Conservation (phyloP, 2,329 filamentous ascomycete species). For the Eutypella sp. region DNA sequence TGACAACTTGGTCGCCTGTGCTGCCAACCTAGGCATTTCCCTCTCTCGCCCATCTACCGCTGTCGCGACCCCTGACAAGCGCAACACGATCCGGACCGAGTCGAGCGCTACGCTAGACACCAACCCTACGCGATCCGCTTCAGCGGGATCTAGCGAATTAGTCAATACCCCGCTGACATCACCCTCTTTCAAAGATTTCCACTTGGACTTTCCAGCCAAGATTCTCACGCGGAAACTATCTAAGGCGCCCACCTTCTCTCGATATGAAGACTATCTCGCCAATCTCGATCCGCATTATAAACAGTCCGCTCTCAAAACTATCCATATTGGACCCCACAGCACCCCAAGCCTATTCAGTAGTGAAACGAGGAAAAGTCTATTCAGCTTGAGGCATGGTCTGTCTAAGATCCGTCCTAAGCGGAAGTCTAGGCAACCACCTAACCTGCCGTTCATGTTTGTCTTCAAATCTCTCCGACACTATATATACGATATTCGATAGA, state of each 20-base stretch:
- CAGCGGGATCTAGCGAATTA: conserved; percentile 36
- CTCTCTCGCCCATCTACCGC: conserved; percentile 22
- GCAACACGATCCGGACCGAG: conserved; percentile 34
- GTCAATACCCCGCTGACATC: conserved; percentile 37
- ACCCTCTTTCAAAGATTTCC: conserved; percentile 34
- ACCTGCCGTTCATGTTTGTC: conserved; percentile 24
- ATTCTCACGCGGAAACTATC: conserved; percentile 27
- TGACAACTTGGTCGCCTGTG: conserved; percentile 29
- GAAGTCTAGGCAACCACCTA: conserved; percentile 28
- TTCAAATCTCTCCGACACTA: conserved; percentile 18
- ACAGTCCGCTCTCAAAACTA: conserved; percentile 31
- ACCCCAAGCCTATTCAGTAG: conserved; percentile 40
- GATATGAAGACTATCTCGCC: conserved; percentile 48
- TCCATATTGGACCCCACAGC: no score
- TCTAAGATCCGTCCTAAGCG: conserved; percentile 38
- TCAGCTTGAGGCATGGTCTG: conserved; percentile 41
- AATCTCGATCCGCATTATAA: conserved; percentile 38
- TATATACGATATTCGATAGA: conserved; percentile 2
- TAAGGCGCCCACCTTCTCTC: conserved; percentile 40
- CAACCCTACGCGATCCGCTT: conserved; percentile 39
- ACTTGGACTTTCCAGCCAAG: conserved; percentile 17
- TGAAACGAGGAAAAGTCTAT: conserved; percentile 40
- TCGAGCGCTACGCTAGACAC: conserved; percentile 37
- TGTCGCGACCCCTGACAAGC: conserved; percentile 26
- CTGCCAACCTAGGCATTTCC: conserved; percentile 31